Evolutionary conservation across 805 yeast genomes (phyloP), one percentile per base, ranked within the genome.

Genomic region (Kazachstania martiniae): DNA sequence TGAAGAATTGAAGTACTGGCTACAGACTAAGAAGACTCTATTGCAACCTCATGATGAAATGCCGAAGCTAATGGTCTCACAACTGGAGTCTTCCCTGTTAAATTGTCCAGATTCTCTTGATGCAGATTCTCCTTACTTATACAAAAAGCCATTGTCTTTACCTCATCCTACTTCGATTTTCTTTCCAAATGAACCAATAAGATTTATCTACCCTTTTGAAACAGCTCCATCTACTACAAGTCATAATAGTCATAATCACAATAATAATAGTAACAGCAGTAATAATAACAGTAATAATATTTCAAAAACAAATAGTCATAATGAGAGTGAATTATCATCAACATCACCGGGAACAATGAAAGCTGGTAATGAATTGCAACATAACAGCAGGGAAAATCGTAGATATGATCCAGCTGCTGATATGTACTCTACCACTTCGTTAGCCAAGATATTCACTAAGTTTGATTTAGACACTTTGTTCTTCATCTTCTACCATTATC

Each of bases 51-150:
- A 43, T 32, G 39, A 42, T 9, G 50, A 48, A 25, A 47, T 56
- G 53, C 47, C 58, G 15, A 37, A 40, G 13, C 39, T 35, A 15
- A 49, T 49, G 48, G 39, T 43, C 15, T 37, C 53, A 21, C 56
- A 53, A 44, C 63, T 89, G 42, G 93, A 84, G 51, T 70, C 80
- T 1, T 86, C 96, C 3, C 64, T 84, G 37, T 63, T 83, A 44
- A 81, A 82, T 47, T 85, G 96, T 53, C 97, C 98, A 0, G 97
- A 91, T 58, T 83, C 97, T 1, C 70, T 77, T 37, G 94, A 89
- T 53, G 78, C 94, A 2, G 96, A 89, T 47, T 94, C 96, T 12
- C 71, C 78, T 39, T 55, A 51, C 26, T 48, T 49, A 10, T 54
- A 55, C 69, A 71, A 52, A 77, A 47, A 85, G 53, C 72, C 70